Conservation (phyloP, 2,329 filamentous ascomycete species). For the Aspergillus costaricaensis region DNA sequence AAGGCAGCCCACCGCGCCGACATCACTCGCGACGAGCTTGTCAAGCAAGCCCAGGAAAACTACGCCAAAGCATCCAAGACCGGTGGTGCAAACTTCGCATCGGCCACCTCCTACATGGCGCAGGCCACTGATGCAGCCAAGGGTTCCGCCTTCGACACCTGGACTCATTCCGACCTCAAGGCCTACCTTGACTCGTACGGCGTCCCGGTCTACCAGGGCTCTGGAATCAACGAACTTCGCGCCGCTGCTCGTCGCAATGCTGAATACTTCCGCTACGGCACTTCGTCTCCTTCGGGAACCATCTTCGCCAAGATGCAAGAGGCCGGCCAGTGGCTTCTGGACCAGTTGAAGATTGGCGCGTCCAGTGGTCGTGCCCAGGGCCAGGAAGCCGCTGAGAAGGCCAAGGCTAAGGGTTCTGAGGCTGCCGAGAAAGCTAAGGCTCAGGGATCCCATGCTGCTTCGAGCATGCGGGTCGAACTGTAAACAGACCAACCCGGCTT, state of each 20-base stretch:
- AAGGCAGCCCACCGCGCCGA: constrained; percentile 64
- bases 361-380: constrained; percentile 50
- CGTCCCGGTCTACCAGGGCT: constrained; percentile 67
- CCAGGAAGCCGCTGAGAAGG: constrained; percentile 51
- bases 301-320: constrained; percentile 64
- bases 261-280: constrained; percentile 77
- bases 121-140: constrained; percentile 67
- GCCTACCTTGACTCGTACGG: constrained; percentile 78
- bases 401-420: constrained; percentile 42
- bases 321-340: constrained; percentile 50
- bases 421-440: constrained; percentile 46
- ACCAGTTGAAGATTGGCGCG: constrained; percentile 52
- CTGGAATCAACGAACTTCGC: constrained; percentile 67
- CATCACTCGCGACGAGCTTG: constrained; percentile 71
- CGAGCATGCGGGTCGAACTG: constrained; percentile 34
- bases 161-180: constrained; percentile 73
- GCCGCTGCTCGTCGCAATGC: constrained; percentile 71
- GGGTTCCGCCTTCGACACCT: constrained; percentile 68
- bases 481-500: constrained; percentile 18
- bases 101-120: constrained; percentile 70
- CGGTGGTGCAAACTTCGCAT: constrained; percentile 55
- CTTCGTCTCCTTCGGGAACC: constrained; percentile 64
- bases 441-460: constrained; percentile 55
- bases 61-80: constrained; percentile 51
- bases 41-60: constrained; percentile 56